A percentile compares a stretch with the other conserved stretches of the same genome.
phyloP scores from a whole-genome alignment of 2,329 filamentous ascomycete genomes.

The Whalleya microplaca region DNA sequence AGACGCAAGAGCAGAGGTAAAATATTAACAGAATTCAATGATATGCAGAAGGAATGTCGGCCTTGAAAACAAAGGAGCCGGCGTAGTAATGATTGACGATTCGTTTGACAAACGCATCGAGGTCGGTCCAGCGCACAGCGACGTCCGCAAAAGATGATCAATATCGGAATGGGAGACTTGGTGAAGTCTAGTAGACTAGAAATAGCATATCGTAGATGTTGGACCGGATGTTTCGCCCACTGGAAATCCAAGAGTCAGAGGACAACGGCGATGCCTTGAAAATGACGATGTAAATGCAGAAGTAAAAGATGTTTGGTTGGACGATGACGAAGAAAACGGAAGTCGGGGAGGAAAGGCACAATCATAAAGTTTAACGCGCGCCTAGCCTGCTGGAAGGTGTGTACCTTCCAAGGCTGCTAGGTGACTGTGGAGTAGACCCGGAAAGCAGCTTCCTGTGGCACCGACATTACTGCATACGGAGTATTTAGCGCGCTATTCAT shows the following conservation, averaged over 20 bases:
- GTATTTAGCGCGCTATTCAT: neutral
- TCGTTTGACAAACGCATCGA: neutral
- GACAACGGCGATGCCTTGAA: neutral
- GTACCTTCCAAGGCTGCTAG: too few relatives aligned
- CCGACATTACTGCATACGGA: neutral
- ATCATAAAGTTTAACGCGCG: neutral
- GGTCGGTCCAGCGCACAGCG: neutral
- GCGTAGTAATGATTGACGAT: neutral
- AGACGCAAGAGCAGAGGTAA: neutral
- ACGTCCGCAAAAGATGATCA: neutral
- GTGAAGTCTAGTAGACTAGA: neutral
- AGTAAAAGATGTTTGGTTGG: slow-evolving; percentile 17
- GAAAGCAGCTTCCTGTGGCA: neutral
- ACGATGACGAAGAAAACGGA: slow-evolving; percentile 18
- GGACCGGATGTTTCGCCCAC: neutral
- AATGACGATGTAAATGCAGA: neutral
- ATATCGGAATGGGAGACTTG: neutral
- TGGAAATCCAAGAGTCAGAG: slow-evolving; percentile 1
- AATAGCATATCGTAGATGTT: neutral
- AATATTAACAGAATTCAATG: neutral
- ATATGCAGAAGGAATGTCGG: neutral
- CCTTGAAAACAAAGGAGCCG: neutral
- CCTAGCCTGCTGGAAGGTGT: neutral
- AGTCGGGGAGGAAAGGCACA: slow-evolving; percentile 1
- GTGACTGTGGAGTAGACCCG: neutral